phyloP scores from a whole-genome alignment of 2,329 filamentous ascomycete species.

The Fusarium sp. region DNA sequence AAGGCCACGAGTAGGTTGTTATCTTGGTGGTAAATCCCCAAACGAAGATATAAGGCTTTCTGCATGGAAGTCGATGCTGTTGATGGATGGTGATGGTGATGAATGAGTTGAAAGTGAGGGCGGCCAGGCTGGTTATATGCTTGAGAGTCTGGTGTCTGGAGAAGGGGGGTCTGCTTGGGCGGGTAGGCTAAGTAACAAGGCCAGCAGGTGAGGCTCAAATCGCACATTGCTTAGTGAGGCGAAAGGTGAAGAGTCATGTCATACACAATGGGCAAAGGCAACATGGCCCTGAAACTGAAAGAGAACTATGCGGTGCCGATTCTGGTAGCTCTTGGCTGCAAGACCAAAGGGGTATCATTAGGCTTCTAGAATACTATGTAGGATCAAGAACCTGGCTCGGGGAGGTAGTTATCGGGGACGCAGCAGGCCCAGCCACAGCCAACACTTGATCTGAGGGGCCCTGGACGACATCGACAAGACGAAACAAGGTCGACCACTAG shows the following conservation, averaged over 20 bases:
- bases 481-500: conserved; percentile 13
- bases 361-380: conserved; percentile 42
- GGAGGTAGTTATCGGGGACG: conserved; percentile 31
- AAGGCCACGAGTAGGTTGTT: conserved; percentile 28
- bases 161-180: conserved; percentile 7
- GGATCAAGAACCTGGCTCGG: conserved; percentile 27
- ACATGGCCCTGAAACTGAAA: conserved; percentile 38
- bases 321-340: conserved; percentile 16
- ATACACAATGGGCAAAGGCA: conserved; percentile 32
- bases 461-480: conserved; percentile 18
- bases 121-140: conserved; percentile 32
- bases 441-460: conserved; percentile 29
- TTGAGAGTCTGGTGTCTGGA: neutral
- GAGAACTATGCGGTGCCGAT: conserved; percentile 20
- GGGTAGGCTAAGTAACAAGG: conserved; percentile 14
- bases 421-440: conserved; percentile 21
- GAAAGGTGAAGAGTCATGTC: conserved; percentile 37
- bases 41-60: conserved; percentile 19
- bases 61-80: conserved; percentile 26
- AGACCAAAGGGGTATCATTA: conserved; percentile 36
- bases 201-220: conserved; percentile 44
- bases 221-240: conserved; percentile 46
- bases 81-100: conserved; percentile 12
- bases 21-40: conserved; percentile 33
- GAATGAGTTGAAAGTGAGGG: neutral